These are phyloP conservation scores for Colletotrichum lentis DNA, from an alignment of 2,329 filamentous ascomycete genomes.

Conservation along the genomic window DNA sequence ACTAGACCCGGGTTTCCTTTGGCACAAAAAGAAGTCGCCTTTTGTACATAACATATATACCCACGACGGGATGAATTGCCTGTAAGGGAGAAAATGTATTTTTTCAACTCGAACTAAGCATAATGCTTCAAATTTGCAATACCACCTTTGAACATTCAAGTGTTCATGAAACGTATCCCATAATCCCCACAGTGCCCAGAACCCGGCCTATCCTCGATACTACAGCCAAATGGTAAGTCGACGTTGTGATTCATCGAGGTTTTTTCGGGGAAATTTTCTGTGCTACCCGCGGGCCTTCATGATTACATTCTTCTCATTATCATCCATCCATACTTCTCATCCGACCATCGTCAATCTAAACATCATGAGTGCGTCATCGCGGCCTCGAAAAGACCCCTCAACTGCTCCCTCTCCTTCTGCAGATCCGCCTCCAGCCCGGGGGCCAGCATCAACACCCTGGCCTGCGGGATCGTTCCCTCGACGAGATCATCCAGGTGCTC, in stretches of 20 bases:
- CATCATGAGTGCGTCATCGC: slow-evolving; percentile 52
- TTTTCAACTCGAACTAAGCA: background rate
- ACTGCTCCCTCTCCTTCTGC: slow-evolving; percentile 74
- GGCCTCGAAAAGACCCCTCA: slow-evolving; percentile 73
- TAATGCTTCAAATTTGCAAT: background rate
- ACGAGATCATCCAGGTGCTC: slow-evolving; percentile 84
- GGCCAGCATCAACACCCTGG: slow-evolving; percentile 88
- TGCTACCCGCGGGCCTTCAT: background rate
- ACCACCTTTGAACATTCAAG: no score
- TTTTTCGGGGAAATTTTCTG: no score
- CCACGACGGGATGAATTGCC: background rate
- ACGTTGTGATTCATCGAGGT: no score
- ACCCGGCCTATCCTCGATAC: no score
- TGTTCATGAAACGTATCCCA: no score
- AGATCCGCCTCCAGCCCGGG: slow-evolving; percentile 79
- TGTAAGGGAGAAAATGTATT: no score
- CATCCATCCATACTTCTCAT: background rate
- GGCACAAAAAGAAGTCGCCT: background rate
- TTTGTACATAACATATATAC: slow-evolving; percentile 21
- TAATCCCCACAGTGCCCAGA: no score
- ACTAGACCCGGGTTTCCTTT: slow-evolving; percentile 60
- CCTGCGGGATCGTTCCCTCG: slow-evolving; percentile 93
- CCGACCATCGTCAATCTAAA: background rate
- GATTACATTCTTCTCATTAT: background rate
- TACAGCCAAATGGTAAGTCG: no score